Percentiles rank a stretch among this genome's conserved stretches.
phyloP scores from a whole-genome alignment of 1,284 basidiomycete species.

The Afroboletus lepidellus region DNA sequence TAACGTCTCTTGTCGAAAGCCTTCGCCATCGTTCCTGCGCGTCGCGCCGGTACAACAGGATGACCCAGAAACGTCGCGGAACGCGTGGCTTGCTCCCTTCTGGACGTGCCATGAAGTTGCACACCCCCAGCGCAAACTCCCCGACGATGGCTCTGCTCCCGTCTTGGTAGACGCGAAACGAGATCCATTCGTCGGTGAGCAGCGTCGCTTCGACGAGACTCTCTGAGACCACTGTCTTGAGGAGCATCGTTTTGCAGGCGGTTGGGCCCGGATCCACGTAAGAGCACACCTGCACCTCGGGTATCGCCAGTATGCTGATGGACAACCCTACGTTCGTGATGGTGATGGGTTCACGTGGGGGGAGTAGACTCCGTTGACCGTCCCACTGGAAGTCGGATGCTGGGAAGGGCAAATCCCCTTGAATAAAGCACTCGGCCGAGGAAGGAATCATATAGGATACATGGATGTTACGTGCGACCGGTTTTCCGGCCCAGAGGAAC shows the following conservation, averaged over 20 bases:
- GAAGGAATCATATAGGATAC: slow-evolving; percentile 12
- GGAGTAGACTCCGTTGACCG: not conserved
- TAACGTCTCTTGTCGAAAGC: not conserved
- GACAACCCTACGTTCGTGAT: not conserved
- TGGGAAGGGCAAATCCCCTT: not conserved
- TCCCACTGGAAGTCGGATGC: not conserved
- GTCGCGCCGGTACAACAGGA: not conserved
- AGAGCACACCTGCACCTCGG: not conserved
- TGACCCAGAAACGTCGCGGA: not conserved
- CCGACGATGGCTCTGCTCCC: not conserved
- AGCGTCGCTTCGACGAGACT: not conserved
- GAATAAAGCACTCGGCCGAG: slow-evolving; percentile 3
- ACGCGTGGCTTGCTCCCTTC: not conserved
- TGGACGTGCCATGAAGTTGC: not conserved
- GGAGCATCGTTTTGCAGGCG: not conserved
- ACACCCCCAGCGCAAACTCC: not conserved
- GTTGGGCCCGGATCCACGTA: not conserved
- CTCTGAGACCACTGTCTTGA: not conserved
- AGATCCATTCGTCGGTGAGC: not conserved
- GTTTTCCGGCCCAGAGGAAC: slow-evolving; percentile 12
- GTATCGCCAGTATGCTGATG: not conserved
- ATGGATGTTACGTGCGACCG: not conserved
- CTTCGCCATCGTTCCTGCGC: not conserved
- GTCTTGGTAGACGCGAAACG: not conserved
- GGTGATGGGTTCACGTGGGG: not conserved